Conservation (phyloP, 768 basidiomycete genomes). For the Boletus rufocinnamomeus region DNA sequence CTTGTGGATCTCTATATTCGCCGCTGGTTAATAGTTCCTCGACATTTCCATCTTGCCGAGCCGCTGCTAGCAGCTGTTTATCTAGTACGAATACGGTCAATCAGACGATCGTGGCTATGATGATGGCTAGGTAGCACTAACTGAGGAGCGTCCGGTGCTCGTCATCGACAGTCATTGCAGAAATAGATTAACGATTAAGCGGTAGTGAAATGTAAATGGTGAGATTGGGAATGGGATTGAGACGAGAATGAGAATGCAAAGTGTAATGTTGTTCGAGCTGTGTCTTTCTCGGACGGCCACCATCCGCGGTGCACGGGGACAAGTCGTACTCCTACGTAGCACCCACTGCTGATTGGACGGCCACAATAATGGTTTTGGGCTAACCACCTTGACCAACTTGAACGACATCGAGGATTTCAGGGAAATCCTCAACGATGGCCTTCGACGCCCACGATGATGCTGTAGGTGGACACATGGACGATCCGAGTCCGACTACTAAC, state of each 20-base stretch:
- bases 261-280: background rate
- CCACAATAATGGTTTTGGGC: background rate
- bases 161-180: conserved; percentile 18
- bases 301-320: background rate
- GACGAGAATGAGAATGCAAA: background rate
- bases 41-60: conserved; percentile 27
- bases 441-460: conserved; percentile 1
- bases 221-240: background rate
- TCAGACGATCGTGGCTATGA: background rate
- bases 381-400: background rate
- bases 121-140: conserved; percentile 2
- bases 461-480: conserved; percentile 9
- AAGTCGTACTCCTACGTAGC: background rate
- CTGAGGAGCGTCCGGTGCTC: conserved; percentile 24
- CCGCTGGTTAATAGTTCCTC: conserved; percentile 26
- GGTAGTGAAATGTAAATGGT: background rate
- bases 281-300: background rate
- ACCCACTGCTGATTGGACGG: background rate
- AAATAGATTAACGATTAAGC: background rate
- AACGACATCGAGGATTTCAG: background rate
- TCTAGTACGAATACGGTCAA: conserved; percentile 17
- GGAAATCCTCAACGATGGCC: conserved; percentile 5
- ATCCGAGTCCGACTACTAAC: conserved; percentile 6
- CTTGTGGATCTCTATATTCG: conserved; percentile 24
- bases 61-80: conserved; percentile 26